A percentile compares a stretch with the other conserved stretches of the same genome.
phyloP scores from a whole-genome alignment of 208 protist genomes.

The Perkinsela sp. region DNA sequence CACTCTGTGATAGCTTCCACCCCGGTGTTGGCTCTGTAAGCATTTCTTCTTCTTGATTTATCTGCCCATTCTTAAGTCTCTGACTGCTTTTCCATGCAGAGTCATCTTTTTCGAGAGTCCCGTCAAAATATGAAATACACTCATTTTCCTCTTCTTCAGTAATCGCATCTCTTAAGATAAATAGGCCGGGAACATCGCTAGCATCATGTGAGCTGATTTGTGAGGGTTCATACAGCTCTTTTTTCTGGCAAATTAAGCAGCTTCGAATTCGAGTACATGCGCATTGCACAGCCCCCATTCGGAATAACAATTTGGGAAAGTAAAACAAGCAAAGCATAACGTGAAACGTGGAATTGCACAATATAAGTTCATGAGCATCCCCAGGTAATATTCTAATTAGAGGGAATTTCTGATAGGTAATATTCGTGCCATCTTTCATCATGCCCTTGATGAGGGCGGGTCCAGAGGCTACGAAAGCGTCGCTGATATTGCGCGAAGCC shows the following conservation, averaged over 20 bases:
- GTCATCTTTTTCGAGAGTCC: conserved; percentile 5
- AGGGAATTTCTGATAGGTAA: no score
- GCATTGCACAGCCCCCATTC: no score
- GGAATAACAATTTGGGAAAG: no score
- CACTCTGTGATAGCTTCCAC: conserved; percentile 54
- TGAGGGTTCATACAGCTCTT: neutral
- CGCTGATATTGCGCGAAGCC: no score
- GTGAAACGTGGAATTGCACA: no score
- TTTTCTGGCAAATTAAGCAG: neutral
- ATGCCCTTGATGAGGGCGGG: no score
- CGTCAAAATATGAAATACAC: conserved; percentile 23
- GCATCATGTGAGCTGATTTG: neutral
- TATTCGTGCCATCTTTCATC: no score
- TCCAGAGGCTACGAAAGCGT: no score
- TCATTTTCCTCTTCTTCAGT: conserved; percentile 14
- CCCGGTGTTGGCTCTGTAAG: conserved; percentile 9
- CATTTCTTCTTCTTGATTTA: neutral
- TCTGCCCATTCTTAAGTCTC: neutral
- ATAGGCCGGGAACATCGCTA: conserved; percentile 9
- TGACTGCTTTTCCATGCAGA: neutral
- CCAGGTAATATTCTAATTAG: no score
- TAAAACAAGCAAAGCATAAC: no score
- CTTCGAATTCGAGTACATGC: neutral
- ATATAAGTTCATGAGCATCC: no score
- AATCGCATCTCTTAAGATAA: conserved; percentile 15